Percentiles rank a stretch among this genome's conserved stretches.
These are phyloP conservation scores for Lentinula boryana DNA, from an alignment of 768 basidiomycete species.

Conservation along the genomic window DNA sequence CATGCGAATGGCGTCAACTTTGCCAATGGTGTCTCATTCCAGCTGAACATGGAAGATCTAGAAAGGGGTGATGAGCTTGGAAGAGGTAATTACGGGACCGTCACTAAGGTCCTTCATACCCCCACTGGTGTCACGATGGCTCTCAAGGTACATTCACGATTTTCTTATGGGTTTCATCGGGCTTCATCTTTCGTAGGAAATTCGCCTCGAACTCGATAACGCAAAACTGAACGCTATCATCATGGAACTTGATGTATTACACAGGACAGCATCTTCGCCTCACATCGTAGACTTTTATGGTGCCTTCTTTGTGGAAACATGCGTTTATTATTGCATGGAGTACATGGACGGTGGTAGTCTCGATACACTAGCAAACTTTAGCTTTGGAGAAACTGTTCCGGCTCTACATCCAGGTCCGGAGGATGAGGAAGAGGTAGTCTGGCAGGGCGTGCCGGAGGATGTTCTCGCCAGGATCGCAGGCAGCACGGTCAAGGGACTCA, in stretches of 20 bases:
- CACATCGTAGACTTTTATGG: conserved; percentile 99
- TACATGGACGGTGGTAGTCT: conserved; percentile 99
- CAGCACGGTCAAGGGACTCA: conserved; percentile 82
- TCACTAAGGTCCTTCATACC: conserved; percentile 90
- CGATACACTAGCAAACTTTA: conserved; percentile 61
- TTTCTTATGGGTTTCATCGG: neutral
- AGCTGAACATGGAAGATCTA: conserved; percentile 93
- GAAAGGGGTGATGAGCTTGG: conserved; percentile 91
- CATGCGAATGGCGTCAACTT: conserved; percentile 85
- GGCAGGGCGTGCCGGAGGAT: conserved; percentile 61
- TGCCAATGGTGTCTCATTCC: conserved; percentile 82
- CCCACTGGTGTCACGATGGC: conserved; percentile 97
- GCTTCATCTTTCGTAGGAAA: conserved; percentile 60
- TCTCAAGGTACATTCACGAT: conserved; percentile 76
- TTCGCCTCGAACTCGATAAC: conserved; percentile 91
- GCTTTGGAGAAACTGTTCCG: conserved; percentile 9
- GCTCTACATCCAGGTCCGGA: conserved; percentile 1
- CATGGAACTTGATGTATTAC: conserved; percentile 97
- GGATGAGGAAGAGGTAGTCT: conserved; percentile 13
- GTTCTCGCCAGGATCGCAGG: conserved; percentile 79
- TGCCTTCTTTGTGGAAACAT: conserved; percentile 99
- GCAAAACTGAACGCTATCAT: conserved; percentile 93
- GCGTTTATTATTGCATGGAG: conserved; percentile 99
- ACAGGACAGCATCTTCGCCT: conserved; percentile 70
- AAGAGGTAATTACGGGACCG: conserved; percentile 95